These are phyloP conservation scores for Tubosaeta sp. DNA, from an alignment of 768 basidiomycete genomes.

Conservation along the genomic window DNA sequence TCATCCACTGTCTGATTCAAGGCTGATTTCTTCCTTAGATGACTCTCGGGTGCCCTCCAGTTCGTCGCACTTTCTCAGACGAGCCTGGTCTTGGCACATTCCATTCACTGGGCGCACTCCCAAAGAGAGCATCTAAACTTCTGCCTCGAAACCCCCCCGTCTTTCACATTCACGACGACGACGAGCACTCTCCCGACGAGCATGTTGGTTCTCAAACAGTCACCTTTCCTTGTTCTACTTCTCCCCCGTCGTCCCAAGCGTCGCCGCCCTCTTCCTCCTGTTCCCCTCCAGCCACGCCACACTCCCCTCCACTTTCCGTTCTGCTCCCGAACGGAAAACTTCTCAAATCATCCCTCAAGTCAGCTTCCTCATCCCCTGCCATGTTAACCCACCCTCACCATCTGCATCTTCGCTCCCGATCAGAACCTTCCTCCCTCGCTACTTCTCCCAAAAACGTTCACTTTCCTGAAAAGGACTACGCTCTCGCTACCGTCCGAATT, in stretches of 20 bases:
- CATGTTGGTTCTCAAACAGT: slow-evolving; percentile 15
- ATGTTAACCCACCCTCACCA: slow-evolving; percentile 6
- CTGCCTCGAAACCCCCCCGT: slow-evolving; percentile 10
- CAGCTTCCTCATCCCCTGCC: slow-evolving; percentile 24
- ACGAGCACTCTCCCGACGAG: slow-evolving; percentile 22
- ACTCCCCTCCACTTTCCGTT: slow-evolving; percentile 29
- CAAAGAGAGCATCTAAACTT: slow-evolving; percentile 31
- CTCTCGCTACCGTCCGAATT: slow-evolving; percentile 55
- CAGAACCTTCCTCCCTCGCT: slow-evolving; percentile 59
- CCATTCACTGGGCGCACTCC: slow-evolving; percentile 43
- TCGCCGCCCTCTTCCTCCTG: not conserved
- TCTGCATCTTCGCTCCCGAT: slow-evolving; percentile 36
- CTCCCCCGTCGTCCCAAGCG: slow-evolving; percentile 11
- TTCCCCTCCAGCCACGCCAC: not conserved
- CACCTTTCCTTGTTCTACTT: slow-evolving; percentile 39
- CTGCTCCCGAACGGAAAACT: slow-evolving; percentile 75
- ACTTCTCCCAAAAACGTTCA: slow-evolving; percentile 76
- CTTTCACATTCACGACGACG: slow-evolving; percentile 26
- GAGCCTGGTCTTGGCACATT: slow-evolving; percentile 47
- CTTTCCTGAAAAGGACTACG: slow-evolving; percentile 68
- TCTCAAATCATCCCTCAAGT: slow-evolving; percentile 82
- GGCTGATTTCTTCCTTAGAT: slow-evolving; percentile 16
- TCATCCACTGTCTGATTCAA: not conserved
- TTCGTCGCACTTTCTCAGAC: slow-evolving; percentile 33
- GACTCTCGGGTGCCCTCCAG: slow-evolving; percentile 4